Percentiles rank a stretch among this genome's conserved stretches.
These are phyloP conservation scores for Vigna trinervia DNA, from an alignment of 306 rosid genomes.

Conservation along the genomic window DNA sequence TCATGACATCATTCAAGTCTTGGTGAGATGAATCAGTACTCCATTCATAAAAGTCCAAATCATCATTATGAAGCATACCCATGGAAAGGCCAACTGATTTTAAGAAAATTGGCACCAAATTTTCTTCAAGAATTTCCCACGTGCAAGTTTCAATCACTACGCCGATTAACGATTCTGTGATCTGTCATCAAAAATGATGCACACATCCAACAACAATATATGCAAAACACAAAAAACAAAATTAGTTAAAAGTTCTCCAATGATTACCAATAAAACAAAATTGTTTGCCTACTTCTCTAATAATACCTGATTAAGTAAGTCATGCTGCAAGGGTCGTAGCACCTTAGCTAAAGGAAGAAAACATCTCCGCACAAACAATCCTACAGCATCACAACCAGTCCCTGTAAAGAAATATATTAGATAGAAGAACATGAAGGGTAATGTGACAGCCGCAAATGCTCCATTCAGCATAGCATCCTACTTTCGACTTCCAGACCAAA, in stretches of 20 bases:
- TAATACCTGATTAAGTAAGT: constrained; percentile 75
- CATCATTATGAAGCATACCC: constrained; percentile 58
- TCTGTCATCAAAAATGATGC: constrained; percentile 53
- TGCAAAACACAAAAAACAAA: not conserved
- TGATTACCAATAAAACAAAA: constrained; percentile 27
- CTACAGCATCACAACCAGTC: constrained; percentile 49
- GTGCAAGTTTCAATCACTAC: constrained; percentile 61
- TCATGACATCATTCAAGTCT: constrained; percentile 39
- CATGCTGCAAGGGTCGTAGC: constrained; percentile 52
- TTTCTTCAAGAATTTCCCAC: constrained; percentile 69
- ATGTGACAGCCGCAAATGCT: constrained; percentile 7
- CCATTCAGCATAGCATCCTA: constrained; percentile 22
- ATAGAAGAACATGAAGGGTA: not conserved
- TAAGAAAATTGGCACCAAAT: constrained; percentile 65
- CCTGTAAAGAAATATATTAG: constrained; percentile 54
- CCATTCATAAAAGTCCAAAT: constrained; percentile 53
- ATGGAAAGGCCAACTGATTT: constrained; percentile 67
- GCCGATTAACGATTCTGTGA: constrained; percentile 62
- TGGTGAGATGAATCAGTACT: constrained; percentile 28
- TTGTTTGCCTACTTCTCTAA: constrained; percentile 18
- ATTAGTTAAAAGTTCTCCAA: not conserved
- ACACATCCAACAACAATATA: constrained; percentile 36
- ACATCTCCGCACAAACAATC: constrained; percentile 63
- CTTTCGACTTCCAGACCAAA: constrained; percentile 16
- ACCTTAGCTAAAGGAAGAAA: constrained; percentile 75